Conservation (phyloP, 106 monocot species). For the Dendrobium officinale region DNA sequence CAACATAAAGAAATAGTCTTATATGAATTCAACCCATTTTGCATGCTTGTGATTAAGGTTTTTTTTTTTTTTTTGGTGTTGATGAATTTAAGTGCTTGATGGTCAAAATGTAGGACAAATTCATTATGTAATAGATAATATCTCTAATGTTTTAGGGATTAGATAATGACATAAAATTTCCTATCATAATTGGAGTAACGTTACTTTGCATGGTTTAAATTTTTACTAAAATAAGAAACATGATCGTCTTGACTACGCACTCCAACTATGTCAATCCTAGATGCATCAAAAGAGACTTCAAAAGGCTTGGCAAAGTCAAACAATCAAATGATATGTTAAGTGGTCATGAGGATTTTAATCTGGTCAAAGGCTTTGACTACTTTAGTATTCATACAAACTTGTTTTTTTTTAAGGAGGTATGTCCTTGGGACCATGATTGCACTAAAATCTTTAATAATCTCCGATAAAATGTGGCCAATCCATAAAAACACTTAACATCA, state of each 20-base stretch:
- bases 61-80: too few species aligned
- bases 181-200: background rate
- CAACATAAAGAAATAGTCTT: too few species aligned
- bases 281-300: slow-evolving; percentile 6
- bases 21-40: too few species aligned
- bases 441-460: background rate
- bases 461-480: too few species aligned
- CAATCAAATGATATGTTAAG: background rate
- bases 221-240: slow-evolving; percentile 1
- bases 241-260: background rate
- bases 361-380: too few species aligned
- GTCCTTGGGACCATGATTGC: background rate
- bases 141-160: background rate
- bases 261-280: background rate
- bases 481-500: too few species aligned
- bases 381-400: background rate
- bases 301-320: background rate
- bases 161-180: background rate
- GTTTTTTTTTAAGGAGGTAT: background rate
- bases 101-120: background rate
- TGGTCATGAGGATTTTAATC: too few species aligned
- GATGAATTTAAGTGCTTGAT: background rate
- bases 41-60: too few species aligned
- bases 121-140: background rate
- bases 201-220: background rate